A percentile compares a stretch with the other conserved stretches of the same genome.
These are phyloP conservation scores for Naganishia sp. DNA, from an alignment of 1,284 basidiomycete genomes.

Conservation along the genomic window DNA sequence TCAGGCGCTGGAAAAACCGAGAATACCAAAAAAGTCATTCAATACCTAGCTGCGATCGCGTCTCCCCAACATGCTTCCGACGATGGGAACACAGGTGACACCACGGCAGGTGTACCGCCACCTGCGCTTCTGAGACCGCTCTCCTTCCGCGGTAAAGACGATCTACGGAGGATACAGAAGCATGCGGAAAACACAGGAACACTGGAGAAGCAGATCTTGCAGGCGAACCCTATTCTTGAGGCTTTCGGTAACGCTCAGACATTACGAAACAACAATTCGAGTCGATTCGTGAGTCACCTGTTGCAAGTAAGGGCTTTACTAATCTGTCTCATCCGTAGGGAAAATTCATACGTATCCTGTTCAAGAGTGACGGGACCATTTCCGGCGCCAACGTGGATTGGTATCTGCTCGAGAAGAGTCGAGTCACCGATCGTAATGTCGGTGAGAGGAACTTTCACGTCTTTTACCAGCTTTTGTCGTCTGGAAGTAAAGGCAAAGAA, in stretches of 20 bases:
- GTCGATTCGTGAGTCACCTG: slow-evolving; percentile 67
- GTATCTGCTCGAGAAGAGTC: slow-evolving; percentile 97
- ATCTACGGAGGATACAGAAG: slow-evolving; percentile 52
- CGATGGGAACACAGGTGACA: slow-evolving; percentile 43
- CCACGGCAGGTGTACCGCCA: slow-evolving; percentile 34
- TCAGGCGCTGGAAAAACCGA: slow-evolving; percentile 99
- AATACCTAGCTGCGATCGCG: slow-evolving; percentile 97
- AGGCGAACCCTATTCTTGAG: slow-evolving; percentile 97
- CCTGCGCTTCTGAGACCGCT: slow-evolving; percentile 49
- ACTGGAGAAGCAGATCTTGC: slow-evolving; percentile 93
- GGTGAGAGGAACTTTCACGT: slow-evolving; percentile 95
- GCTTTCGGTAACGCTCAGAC: slow-evolving; percentile 99
- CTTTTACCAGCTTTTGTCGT: slow-evolving; percentile 86
- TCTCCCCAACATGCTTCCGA: slow-evolving; percentile 64
- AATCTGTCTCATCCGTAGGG: slow-evolving; percentile 55
- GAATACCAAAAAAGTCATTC: slow-evolving; percentile 99
- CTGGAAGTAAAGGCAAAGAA: slow-evolving; percentile 59
- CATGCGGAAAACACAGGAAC: slow-evolving; percentile 73
- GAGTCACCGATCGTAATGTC: slow-evolving; percentile 83
- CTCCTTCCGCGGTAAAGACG: slow-evolving; percentile 51
- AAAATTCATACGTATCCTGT: slow-evolving; percentile 96
- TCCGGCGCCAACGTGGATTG: slow-evolving; percentile 98
- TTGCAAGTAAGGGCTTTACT: neutral
- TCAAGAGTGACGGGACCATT: slow-evolving; percentile 90
- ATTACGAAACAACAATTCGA: slow-evolving; percentile 97